phyloP scores from a whole-genome alignment of 495 filamentous ascomycete species.

The Podospora tetraspora region DNA sequence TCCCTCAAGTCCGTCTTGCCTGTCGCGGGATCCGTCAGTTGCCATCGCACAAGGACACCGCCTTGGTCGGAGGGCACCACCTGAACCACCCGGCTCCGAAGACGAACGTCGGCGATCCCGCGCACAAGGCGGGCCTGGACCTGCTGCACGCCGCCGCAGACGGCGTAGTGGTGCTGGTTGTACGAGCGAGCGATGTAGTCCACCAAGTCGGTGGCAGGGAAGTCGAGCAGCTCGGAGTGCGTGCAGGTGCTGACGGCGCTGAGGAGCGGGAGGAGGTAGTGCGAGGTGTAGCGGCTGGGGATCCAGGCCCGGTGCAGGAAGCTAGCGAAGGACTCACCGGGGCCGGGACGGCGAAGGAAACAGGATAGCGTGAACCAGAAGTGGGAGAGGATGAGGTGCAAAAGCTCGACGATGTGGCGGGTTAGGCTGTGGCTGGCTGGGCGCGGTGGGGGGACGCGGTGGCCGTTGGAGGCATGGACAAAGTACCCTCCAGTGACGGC shows the following conservation, averaged over 20 bases:
- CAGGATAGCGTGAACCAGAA: constrained; percentile 32
- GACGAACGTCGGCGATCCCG: constrained; percentile 18
- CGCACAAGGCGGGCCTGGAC: constrained; percentile 41
- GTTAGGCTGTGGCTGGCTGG: constrained; percentile 19
- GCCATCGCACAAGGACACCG: background rate
- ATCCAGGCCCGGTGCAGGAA: constrained; percentile 46
- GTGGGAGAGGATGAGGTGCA: constrained; percentile 38
- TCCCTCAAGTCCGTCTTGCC: background rate
- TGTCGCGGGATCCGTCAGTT: background rate
- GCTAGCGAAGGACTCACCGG: constrained; percentile 36
- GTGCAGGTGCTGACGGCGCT: constrained; percentile 50
- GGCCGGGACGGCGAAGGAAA: constrained; percentile 33
- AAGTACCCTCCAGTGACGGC: constrained; percentile 22
- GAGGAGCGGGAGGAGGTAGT: constrained; percentile 50
- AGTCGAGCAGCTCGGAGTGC: constrained; percentile 44
- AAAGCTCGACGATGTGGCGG: constrained; percentile 34
- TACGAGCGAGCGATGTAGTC: constrained; percentile 43
- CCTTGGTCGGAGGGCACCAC: background rate
- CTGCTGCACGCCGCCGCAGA: constrained; percentile 41
- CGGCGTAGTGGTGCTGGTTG: constrained; percentile 45
- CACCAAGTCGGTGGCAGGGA: constrained; percentile 46
- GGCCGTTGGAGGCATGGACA: constrained; percentile 47
- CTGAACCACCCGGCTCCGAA: constrained; percentile 2
- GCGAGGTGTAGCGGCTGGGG: constrained; percentile 35
- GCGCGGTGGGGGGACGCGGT: constrained; percentile 40